Evolutionary conservation across 371 early-diverging fungal genomes (phyloP).

Genomic region (Smittium mucronatum): DNA sequence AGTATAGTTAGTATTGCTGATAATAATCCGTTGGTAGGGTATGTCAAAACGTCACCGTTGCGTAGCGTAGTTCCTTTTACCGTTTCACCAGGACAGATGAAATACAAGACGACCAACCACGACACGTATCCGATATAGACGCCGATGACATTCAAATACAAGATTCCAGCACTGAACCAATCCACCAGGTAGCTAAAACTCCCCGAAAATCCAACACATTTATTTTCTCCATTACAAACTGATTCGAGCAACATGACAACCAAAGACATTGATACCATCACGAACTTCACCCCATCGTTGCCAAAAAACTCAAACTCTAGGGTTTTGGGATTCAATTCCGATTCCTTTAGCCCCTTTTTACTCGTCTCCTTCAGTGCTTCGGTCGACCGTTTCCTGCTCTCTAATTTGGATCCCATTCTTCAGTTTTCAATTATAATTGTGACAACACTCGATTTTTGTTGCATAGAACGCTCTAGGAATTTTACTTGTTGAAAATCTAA

Average conservation of each 20-base stretch:
- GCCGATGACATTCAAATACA: constrained; percentile 36
- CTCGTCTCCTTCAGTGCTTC: neutral
- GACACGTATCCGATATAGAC: constrained; percentile 51
- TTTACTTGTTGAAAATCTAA: too few species aligned
- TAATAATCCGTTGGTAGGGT: constrained; percentile 60
- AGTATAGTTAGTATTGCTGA: constrained; percentile 44
- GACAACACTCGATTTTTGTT: too few species aligned
- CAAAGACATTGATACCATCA: constrained; percentile 44
- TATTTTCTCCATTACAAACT: constrained; percentile 43
- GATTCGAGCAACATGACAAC: constrained; percentile 48
- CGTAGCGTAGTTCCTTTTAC: constrained; percentile 57
- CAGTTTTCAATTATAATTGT: too few species aligned
- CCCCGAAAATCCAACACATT: constrained; percentile 27
- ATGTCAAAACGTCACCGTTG: constrained; percentile 48
- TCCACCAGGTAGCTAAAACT: neutral
- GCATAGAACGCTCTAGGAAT: too few species aligned
- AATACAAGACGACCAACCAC: constrained; percentile 48
- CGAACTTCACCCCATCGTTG: constrained; percentile 49
- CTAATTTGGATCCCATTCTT: too few species aligned
- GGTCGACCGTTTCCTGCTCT: neutral
- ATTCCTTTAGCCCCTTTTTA: neutral
- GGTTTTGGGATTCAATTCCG: constrained; percentile 29
- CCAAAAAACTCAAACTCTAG: constrained; percentile 49
- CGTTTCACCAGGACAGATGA: constrained; percentile 52
- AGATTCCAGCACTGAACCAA: constrained; percentile 20